Percentiles rank a stretch among this genome's conserved stretches.
Conservation (phyloP, 805 yeast species). For the Brettanomyces nanus region DNA sequence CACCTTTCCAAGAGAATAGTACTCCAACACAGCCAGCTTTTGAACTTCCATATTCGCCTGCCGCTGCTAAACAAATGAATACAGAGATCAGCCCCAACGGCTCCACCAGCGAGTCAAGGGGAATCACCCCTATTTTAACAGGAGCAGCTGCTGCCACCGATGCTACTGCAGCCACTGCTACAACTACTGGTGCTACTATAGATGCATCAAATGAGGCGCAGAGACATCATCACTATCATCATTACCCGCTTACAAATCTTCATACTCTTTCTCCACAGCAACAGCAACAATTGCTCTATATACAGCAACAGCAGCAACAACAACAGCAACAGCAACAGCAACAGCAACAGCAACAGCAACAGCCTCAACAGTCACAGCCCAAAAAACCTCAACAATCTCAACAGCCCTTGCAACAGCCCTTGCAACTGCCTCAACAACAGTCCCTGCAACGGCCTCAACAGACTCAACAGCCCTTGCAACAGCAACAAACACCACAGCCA, state of each 20-base stretch:
- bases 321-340: slow-evolving; percentile 8
- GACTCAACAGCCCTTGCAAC: slow-evolving; percentile 6
- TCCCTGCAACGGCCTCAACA: slow-evolving; percentile 4
- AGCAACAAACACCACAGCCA: slow-evolving; percentile 3
- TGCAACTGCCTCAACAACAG: slow-evolving; percentile 2
- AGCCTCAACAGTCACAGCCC: slow-evolving; percentile 8
- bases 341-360: slow-evolving; percentile 3
- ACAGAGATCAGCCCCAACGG: neutral
- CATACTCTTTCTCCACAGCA: neutral
- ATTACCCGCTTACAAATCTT: neutral
- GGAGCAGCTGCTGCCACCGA: neutral
- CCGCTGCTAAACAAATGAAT: neutral
- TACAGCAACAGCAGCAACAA: slow-evolving; percentile 2
- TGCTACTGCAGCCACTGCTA: neutral
- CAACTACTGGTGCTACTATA: too few species aligned
- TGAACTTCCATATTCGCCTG: too few species aligned
- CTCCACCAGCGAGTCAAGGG: neutral
- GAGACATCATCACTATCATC: slow-evolving; percentile 1
- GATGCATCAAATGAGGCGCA: neutral
- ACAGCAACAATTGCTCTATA: neutral
- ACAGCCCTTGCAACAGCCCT: slow-evolving; percentile 5
- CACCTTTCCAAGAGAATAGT: neutral
- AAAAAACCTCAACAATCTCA: slow-evolving; percentile 9
- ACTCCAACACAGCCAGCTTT: too few species aligned
- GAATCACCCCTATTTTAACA: neutral